phyloP scores from a whole-genome alignment of 257 asterid genomes.

The Jacaranda copaia region DNA sequence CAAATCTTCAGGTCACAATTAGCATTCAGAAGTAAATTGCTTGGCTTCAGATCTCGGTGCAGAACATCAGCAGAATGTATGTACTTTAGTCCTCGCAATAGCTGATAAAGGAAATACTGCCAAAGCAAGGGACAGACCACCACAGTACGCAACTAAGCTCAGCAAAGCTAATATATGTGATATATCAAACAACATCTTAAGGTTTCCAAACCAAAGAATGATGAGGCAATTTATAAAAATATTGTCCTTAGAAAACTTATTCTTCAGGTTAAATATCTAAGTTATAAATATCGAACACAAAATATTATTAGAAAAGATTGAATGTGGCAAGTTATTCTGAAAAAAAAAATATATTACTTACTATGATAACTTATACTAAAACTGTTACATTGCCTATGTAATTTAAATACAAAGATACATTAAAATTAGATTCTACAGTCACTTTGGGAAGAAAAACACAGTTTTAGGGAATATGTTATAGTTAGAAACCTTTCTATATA shows the following conservation, averaged over 20 bases:
- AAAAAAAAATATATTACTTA: neutral
- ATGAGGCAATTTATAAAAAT: neutral
- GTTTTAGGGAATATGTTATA: neutral
- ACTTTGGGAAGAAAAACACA: neutral
- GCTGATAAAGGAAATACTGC: conserved; percentile 69
- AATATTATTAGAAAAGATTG: neutral
- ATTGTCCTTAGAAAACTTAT: neutral
- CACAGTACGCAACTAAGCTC: conserved; percentile 7
- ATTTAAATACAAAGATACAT: neutral
- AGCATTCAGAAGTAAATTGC: conserved; percentile 62
- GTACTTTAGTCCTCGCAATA: conserved; percentile 61
- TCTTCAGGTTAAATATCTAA: conserved; percentile 2
- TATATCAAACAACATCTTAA: conserved; percentile 8
- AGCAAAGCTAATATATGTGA: neutral
- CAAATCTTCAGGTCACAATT: conserved; percentile 77
- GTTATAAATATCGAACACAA: neutral
- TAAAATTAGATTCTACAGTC: conserved; percentile 1
- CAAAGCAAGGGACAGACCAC: conserved; percentile 30
- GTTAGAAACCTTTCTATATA: neutral
- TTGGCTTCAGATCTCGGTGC: conserved; percentile 68
- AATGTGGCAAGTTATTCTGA: conserved; percentile 6
- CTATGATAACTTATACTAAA: neutral
- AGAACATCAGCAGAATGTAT: conserved; percentile 67
- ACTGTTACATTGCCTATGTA: neutral
- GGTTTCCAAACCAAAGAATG: conserved; percentile 22